A percentile compares a stretch with the other conserved stretches of the same genome.
phyloP scores from a whole-genome alignment of 345 rosid species.

The Moringa oleifera region DNA sequence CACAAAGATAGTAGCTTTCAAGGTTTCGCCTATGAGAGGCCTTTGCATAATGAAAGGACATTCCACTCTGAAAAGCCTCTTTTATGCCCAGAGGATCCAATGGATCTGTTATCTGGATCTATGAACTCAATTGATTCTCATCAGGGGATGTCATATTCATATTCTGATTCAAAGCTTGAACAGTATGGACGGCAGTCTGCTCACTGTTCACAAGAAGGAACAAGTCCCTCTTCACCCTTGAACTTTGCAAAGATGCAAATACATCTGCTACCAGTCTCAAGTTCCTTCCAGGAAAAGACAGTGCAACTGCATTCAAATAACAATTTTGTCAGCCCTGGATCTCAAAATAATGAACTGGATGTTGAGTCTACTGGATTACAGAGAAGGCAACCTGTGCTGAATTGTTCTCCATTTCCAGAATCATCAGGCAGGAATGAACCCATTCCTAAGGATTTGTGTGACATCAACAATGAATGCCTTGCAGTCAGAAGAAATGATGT shows the following conservation, averaged over 20 bases:
- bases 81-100: constrained; percentile 23
- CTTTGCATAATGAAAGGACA: constrained; percentile 27
- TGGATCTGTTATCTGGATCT: constrained; percentile 36
- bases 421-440: constrained; percentile 15
- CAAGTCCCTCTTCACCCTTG: constrained; percentile 45
- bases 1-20: constrained; percentile 20
- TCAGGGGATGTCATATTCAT: constrained; percentile 45
- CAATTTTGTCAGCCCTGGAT: constrained; percentile 25
- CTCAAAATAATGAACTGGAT: constrained; percentile 29
- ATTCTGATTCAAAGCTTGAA: constrained; percentile 60
- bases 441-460: constrained; percentile 21
- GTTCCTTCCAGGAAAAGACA: constrained; percentile 29
- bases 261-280: constrained; percentile 21
- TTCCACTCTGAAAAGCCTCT: constrained; percentile 35
- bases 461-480: constrained; percentile 12
- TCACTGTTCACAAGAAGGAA: constrained; percentile 49
- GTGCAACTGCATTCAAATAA: constrained; percentile 24
- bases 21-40: constrained; percentile 26
- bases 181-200: constrained; percentile 38
- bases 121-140: constrained; percentile 36
- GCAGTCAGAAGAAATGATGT: constrained; percentile 13
- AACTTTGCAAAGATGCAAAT: constrained; percentile 31
- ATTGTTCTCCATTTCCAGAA: constrained; percentile 20
- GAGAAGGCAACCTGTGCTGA: constrained; percentile 16
- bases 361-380: constrained; percentile 21